A percentile compares a stretch with the other conserved stretches of the same genome.
Evolutionary conservation across 768 basidiomycete genomes (phyloP).

Genomic region (Mycena rebaudengoi): DNA sequence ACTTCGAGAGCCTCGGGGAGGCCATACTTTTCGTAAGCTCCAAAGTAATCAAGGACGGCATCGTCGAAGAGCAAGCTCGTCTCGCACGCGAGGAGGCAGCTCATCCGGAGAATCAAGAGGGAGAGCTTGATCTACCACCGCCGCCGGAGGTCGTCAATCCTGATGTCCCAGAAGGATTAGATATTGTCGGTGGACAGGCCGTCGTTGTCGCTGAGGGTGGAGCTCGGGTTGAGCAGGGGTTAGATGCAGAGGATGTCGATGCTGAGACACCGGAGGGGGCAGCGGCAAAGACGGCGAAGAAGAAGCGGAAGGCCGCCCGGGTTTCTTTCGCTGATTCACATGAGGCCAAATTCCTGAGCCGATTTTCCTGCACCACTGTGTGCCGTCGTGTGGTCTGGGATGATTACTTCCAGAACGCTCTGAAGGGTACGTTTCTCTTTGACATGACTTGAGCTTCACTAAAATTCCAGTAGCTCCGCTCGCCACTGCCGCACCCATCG

Average conservation of each 20-base stretch:
- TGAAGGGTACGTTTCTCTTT: slow-evolving; percentile 14
- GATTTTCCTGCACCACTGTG: not conserved
- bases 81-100: not conserved
- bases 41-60: slow-evolving; percentile 8
- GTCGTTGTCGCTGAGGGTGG: not conserved
- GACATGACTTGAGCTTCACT: not conserved
- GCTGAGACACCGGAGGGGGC: not conserved
- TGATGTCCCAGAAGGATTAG: not conserved
- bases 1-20: slow-evolving; percentile 13
- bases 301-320: not conserved
- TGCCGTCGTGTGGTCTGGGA: slow-evolving; percentile 22
- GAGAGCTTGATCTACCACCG: too few species aligned
- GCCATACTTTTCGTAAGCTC: slow-evolving; percentile 17
- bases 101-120: not conserved
- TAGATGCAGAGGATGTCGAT: not conserved
- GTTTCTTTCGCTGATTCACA: not conserved
- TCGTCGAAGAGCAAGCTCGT: not conserved
- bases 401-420: slow-evolving; percentile 20
- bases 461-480: not conserved
- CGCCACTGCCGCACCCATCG: not conserved
- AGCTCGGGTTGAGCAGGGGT: not conserved
- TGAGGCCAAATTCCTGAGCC: slow-evolving; percentile 4
- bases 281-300: not conserved
- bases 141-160: not conserved
- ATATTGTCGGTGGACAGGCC: not conserved